Base-by-base conservation (phyloP, 179 eudicot species). In the Pouteria campechiana region DNA sequence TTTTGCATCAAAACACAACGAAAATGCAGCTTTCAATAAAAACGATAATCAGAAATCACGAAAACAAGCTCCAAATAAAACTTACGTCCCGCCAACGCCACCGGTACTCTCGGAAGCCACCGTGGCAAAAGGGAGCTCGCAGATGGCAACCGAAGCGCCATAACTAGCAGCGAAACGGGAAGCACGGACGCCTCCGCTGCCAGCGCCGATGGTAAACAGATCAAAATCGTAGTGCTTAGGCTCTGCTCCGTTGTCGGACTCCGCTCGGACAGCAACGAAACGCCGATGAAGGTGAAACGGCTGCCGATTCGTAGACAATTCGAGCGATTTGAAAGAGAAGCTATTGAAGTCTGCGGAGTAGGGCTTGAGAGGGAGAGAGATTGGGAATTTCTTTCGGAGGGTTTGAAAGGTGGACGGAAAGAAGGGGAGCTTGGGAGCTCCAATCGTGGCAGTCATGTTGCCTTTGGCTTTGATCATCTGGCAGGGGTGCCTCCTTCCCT, bases 51-150 rank as follows among this genome's bases (percentile, higher is more conserved):
- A n/a, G n/a, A n/a, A 17, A 44, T 28, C 36, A 44, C 32, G 17
- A 4, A 44, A 29, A 13, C 36, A 4, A 14, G 31, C 7, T 1
- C 24, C 11, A 44, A 29, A 23, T 17, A 9, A 12, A 16, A 54
- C 88, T 67, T 70, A 85, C 95, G 96, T 90, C 48, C 98, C 98
- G 13, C 96, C 98, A 29, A 79, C 73, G 40, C 94, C 96, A n/a
- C 96, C 96, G n/a, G 74, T 50, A 22, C 68, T 48, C 1, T 87
- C 96, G 1, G 94, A 87, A 1, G 95, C 76, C 7, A 82, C 53
- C n/a, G 95, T 77, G 25, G 75, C 60, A 27, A 92, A 92, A 17
- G 99, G 96, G 23, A 92, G 74, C 72, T 87, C 99, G 34, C 94
- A 92, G 0, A 89, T 75, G 23, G 96, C 99, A 10, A 75, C 92